Evolutionary conservation across 805 yeast genomes (phyloP).

Genomic region (Peterozyma xylosa): DNA sequence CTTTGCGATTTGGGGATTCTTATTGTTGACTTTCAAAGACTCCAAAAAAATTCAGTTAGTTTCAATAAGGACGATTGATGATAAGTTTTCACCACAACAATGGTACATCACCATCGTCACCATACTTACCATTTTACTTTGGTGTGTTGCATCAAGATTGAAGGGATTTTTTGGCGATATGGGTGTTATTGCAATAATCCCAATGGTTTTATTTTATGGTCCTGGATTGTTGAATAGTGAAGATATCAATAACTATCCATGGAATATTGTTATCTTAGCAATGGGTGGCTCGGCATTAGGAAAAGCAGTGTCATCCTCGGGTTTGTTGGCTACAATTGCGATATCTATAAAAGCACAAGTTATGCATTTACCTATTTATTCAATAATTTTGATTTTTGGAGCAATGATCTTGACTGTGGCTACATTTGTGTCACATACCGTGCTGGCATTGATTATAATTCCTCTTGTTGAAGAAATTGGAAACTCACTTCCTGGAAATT

Average conservation of each 20-base stretch:
- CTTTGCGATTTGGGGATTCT: constrained; percentile 63
- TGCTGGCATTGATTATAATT: constrained; percentile 87
- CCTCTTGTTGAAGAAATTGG: constrained; percentile 92
- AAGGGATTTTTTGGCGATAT: constrained; percentile 80
- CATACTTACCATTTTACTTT: constrained; percentile 63
- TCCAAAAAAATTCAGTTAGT: constrained; percentile 42
- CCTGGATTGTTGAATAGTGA: constrained; percentile 81
- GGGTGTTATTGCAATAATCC: constrained; percentile 93
- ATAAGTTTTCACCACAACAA: constrained; percentile 64
- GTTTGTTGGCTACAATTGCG: constrained; percentile 77
- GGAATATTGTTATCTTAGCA: constrained; percentile 93
- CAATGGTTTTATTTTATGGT: constrained; percentile 87
- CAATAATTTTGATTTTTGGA: constrained; percentile 75
- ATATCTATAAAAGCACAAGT: constrained; percentile 55
- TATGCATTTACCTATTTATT: constrained; percentile 61
- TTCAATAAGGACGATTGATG: constrained; percentile 56
- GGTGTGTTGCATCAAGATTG: constrained; percentile 83
- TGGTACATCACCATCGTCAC: constrained; percentile 69
- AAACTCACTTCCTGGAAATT: constrained; percentile 64
- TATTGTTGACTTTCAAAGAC: constrained; percentile 57
- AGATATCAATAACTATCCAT: constrained; percentile 90
- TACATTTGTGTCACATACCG: constrained; percentile 94
- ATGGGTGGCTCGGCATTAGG: constrained; percentile 98
- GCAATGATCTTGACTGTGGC: constrained; percentile 76
- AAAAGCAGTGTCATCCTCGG: constrained; percentile 89